Evolutionary conservation across 257 asterid species (phyloP), one percentile per base, ranked within the genome.

Genomic region (Solanum chilense): DNA sequence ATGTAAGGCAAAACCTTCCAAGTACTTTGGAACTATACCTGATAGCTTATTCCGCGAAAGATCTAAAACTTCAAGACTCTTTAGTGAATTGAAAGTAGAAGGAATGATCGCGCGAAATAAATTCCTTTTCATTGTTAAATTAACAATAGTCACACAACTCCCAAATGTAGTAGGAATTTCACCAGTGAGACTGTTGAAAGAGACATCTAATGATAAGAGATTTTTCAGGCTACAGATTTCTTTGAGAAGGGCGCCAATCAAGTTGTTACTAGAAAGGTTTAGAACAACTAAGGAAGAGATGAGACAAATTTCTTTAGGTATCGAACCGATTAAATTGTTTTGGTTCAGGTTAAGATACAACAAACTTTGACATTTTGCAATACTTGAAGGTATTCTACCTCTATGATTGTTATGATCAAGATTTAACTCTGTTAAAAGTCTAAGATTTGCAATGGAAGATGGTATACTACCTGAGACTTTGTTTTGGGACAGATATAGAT

Each of bases 141-240:
- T 27, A 41, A 68, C 75, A 76, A 90, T 35, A 6, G 78, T 44
- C 14, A 37, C 68, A 75, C 89, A 88, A 62, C 86, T 83, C 1
- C 90, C 90, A 49, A 88, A 81, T n/a, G 78, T 86, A 49, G 41
- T 74, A 0, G 89, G 89, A 88, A 88, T 84, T 52, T 49, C 86
- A 69, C 88, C 87, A 12, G 21, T 60, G 15, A 90, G 35, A 44
- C 70, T 86, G 37, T 90, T 90, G n/a, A 8, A 29, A 9, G 89
- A 88, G 68, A 88, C 69, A 73, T 86, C 71, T 18, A 88, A 69
- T 20, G 39, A 33, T 23, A 52, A 71, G 9, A 90, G 80, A 60
- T 83, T 88, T 76, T 74, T 70, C 45, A 82, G 44, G 45, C 41
- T 88, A 31, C 62, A 62, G 12, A 86, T 84, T 69, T 87, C 92